phyloP scores from a whole-genome alignment of 352 stramenopile species.

The Blastocystis hominis region DNA sequence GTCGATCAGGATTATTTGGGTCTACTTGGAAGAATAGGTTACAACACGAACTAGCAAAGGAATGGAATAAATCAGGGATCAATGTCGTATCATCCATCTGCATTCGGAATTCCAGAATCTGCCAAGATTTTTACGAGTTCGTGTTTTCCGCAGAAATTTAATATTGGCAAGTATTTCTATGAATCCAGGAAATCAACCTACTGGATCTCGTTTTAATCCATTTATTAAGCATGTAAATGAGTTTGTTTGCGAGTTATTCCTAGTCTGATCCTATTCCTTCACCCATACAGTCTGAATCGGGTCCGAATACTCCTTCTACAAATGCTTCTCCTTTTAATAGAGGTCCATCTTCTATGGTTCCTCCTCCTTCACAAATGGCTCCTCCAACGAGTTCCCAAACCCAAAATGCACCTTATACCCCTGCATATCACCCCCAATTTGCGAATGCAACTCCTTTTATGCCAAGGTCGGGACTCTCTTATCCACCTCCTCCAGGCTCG shows the following conservation, averaged over 20 bases:
- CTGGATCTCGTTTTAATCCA: conserved; percentile 8
- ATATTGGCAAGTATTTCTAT: background rate
- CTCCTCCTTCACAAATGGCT: background rate
- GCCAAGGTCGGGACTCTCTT: no score
- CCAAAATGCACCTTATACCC: no score
- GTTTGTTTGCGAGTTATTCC: background rate
- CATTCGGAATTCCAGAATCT: background rate
- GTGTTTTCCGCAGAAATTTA: background rate
- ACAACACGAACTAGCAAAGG: background rate
- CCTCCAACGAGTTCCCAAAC: background rate
- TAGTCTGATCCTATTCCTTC: background rate
- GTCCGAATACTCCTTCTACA: background rate
- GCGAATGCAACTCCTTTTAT: no score
- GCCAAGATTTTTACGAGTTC: background rate
- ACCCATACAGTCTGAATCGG: background rate
- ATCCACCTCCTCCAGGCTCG: background rate
- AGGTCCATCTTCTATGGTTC: background rate
- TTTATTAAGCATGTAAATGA: conserved; percentile 11
- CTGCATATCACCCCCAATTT: no score
- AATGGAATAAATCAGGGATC: background rate
- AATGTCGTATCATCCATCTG: background rate
- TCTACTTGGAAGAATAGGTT: background rate
- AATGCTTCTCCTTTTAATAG: background rate
- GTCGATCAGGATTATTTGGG: background rate
- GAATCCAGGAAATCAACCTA: background rate